A percentile compares a stretch with the other conserved stretches of the same genome.
phyloP scores from a whole-genome alignment of 2,329 filamentous ascomycete species.

The Talaromyces verruculosus region DNA sequence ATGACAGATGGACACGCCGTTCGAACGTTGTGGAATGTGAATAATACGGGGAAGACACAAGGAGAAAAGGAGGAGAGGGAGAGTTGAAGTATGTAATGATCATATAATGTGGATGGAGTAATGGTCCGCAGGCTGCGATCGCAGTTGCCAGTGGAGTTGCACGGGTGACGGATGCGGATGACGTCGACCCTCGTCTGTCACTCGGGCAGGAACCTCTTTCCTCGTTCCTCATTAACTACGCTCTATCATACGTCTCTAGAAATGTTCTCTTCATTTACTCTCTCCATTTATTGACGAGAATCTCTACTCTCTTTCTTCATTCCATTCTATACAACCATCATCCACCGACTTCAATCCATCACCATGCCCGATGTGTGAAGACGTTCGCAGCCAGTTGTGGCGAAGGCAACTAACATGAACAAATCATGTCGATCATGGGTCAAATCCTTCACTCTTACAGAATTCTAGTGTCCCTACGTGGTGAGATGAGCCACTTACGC shows the following conservation, averaged over 20 bases:
- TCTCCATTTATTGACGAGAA: no score
- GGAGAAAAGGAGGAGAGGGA: neutral
- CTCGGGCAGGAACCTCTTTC: slow-evolving; percentile 8
- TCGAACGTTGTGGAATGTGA: neutral
- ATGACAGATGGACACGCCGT: neutral
- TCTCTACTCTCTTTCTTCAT: neutral
- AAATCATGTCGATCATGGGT: neutral
- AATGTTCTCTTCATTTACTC: neutral
- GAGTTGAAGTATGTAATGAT: slow-evolving; percentile 3
- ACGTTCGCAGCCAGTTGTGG: neutral
- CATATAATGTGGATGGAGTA: slow-evolving; percentile 6
- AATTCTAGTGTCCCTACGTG: neutral
- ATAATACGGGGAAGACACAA: neutral
- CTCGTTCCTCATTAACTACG: neutral
- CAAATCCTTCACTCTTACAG: neutral
- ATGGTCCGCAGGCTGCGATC: slow-evolving; percentile 4
- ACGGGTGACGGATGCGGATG: slow-evolving; percentile 32
- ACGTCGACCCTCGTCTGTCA: slow-evolving; percentile 34
- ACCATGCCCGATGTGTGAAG: neutral
- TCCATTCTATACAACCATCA: neutral
- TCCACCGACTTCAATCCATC: neutral
- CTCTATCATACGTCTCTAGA: neutral
- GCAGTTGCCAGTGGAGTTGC: slow-evolving; percentile 18
- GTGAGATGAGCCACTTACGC: slow-evolving; percentile 1
- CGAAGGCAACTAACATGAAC: neutral